Base-by-base conservation (phyloP, 2,329 filamentous ascomycete genomes). In the Fusarium neocosmosporiellum region DNA sequence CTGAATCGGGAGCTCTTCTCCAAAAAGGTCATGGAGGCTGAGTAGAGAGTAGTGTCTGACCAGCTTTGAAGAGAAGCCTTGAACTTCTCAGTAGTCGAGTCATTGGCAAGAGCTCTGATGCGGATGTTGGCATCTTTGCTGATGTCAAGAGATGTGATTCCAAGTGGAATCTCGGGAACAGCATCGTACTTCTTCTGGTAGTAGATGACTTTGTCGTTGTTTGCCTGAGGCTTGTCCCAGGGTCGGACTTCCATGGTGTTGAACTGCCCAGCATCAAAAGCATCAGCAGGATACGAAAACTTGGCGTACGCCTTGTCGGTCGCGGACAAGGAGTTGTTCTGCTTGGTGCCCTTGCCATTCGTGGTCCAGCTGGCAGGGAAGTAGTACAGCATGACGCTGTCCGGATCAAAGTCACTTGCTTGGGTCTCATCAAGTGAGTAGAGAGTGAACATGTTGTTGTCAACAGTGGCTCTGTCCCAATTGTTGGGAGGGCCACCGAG, bases 371-470 rank as follows among this genome's bases (percentile, higher is more conserved):
- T 37, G 9, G 65, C 61, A 1, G 70, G 69, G 57, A 76, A 64
- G 33, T 53, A 34, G 69, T 78, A 78, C 20, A 70, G 7, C 76
- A 78, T 78, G 70, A 77, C 72, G n/a, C 70, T 74, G 3, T 43
- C 37, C 1, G 31, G 24, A 59, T 78, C 76, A 54, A 75, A 76
- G 18, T 27, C 43, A 4, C 69, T 66, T 33, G 53, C 59, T 14
- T 72, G 48, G 22, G 65, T 68, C 18, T 53, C 39, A 7, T 57
- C 24, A 7, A n/a, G 22, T 1, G 53, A 34, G 60, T 66, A 72
- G 29, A 43, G 33, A 1, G 24, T 20, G 59, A 71, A 63, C 14
- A 70, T 53, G 60, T 71, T 67, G 11, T 57, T 53, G 29, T 60
- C 46, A 5, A 71, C 58, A 5, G 37, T 53, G 4, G 34, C 22